Evolutionary conservation across 345 rosid genomes (phyloP), one percentile per base, ranked within the genome.

Genomic region (Eucalyptus cladocalyx): DNA sequence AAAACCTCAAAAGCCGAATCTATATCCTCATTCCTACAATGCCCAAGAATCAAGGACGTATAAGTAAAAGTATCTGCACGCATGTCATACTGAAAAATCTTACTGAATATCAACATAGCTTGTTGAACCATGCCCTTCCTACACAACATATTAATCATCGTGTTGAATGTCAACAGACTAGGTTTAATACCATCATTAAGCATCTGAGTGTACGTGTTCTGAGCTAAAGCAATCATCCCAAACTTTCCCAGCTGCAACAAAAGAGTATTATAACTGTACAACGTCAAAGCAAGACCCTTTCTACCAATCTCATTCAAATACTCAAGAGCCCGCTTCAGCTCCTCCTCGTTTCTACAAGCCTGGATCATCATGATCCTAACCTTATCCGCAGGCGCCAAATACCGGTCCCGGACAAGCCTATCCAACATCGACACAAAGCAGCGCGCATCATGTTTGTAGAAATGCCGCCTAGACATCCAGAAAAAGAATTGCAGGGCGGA

Each of bases 1-100:
- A 93, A 93, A 87, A 93, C 91, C 90, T 91, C 87, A 90, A 95
- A 93, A 28, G 96, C 97, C 24, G 87, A 90, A 76, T 91, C 92
- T 91, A 95, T 47, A 92, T 94, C 87, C 40, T 32, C 87, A 85
- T 92, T 95, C 92, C 95, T 93, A 91, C 95, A 93, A 88, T 95
- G 90, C 89, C 97, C 97, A 81, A 95, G 93, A 91, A 95, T 94
- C 94, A 95, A 92, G 9, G 95, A 95, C 32, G 95, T 94, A 89
- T 92, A 95, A 1, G 96, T 94, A 91, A 93, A 94, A 8, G 89
- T 90, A 90, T 95, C 95, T 2, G 97, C 96, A 86, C 43, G 60
- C 95, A 94, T 87, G 67, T 90, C 94, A 76, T 90, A 89, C 87
- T 92, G 91, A 88, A 89, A 93, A 90, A 94, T 93, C 92, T 89